Evolutionary conservation across 176 grass and related monocot genomes (phyloP), one percentile per base, ranked within the genome.

Genomic region (Triticum dicoccoides): DNA sequence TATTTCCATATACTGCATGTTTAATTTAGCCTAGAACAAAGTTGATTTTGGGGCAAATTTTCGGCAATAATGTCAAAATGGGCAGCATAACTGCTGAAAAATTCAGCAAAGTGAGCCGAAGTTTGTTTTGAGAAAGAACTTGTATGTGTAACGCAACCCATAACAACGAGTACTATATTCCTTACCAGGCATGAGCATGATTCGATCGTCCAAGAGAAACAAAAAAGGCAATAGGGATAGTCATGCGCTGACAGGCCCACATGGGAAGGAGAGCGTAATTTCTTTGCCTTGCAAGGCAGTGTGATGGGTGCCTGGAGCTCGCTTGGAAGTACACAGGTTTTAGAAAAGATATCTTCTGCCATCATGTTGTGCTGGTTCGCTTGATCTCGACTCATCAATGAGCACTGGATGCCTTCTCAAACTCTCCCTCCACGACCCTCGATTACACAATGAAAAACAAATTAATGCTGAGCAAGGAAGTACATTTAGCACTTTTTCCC

Each of bases 251-350:
- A 42, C 77, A 91, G 24, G 25, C 77, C 77, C 70, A 14, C 77
- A 34, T 35, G 52, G 21, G 85, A 74, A 73, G 82, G 69, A 82
- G 49, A 56, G 82, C 79, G 78, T 82, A 80, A 91, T 88, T 78
- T 85, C 71, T 32, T 91, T 88, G 17, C 89, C 77, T 64, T 88
- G 58, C 65, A 20, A 77, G 77, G 51, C 9, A 75, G 49, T 45
- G 62, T 78, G 82, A 82, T 78, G 69, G 30, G 4, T 85, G 52
- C 82, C 64, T 18, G 47, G 80, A 65, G 64, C 78, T 72, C 42
- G 3, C 23, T 78, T 82, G 71, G 86, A 82, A 51, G 63, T 82
- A 82, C 5, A 5, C 47, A 70, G 56, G 20, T 81, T 88, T 82
- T 64, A 88, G 86, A 14, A 87, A 77, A 62, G 47, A 10, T 73